Base-by-base conservation (phyloP, 2,329 filamentous ascomycete species). In the Aspergillus floridensis region DNA sequence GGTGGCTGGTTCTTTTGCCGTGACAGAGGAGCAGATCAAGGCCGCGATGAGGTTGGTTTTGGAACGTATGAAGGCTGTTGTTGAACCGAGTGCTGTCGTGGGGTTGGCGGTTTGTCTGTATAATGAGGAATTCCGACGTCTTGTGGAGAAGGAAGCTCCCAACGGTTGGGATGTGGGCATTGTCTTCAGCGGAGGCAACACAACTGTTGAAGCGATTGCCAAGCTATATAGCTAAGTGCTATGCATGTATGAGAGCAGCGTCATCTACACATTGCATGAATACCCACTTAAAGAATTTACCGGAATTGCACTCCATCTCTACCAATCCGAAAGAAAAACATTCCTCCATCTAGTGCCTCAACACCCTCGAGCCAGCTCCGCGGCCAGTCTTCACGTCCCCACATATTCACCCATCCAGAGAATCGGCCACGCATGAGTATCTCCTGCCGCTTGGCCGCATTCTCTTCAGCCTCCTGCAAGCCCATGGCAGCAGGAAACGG, bases 71-170 rank as follows among this genome's bases (percentile, higher is more conserved):
- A 97, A 98, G 84, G 79, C 96, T 50, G 86, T 97, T 22, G 87
- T 97, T 12, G 93, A 98, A 81, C 93, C 93, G 22, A 93, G 89
- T 75, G 86, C 90, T 0, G 92, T 88, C 2, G 93, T 97, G n/a
- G 86, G 87, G 1, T 74, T 98, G 60, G 95, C 93, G 0, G 90
- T 91, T 7, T 88, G 87, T 55, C 77, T 98, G 65, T 97, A 86
- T 65, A 89, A 96, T 72, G 91, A 96, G 76, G 91, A 92, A 4
- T 97, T 97, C 63, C 80, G 91, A 59, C 73, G 70, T 12, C 75
- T 88, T 75, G 89, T 93, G 11, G 74, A 74, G 57, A 64, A 66
- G 60, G 89, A 93, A 74, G 89, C 80, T 0, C 81, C 85, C 55
- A 80, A 84, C 12, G 91, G 91, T 0, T 96, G 92, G 92, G 85